These are phyloP conservation scores for Vicia villosa DNA, from an alignment of 306 rosid genomes.

Conservation along the genomic window DNA sequence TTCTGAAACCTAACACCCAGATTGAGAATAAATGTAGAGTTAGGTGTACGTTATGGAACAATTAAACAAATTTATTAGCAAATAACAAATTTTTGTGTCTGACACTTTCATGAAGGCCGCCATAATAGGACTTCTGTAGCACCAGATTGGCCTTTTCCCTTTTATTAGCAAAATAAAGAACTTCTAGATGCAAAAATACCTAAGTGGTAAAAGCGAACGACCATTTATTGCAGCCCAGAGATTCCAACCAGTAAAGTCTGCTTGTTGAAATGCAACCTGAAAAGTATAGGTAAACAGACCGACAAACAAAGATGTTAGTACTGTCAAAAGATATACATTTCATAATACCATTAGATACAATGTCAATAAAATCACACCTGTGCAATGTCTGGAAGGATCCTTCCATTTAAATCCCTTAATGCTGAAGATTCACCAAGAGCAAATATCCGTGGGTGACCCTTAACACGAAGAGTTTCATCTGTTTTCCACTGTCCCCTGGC, in stretches of 20 bases:
- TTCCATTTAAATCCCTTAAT: constrained; percentile 78
- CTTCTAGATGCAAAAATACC: constrained; percentile 48
- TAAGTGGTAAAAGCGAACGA: constrained; percentile 94
- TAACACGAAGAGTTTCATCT: constrained; percentile 97
- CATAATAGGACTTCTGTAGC: not conserved
- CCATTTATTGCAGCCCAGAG: constrained; percentile 95
- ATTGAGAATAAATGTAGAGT: constrained; percentile 11
- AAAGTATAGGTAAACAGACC: constrained; percentile 26
- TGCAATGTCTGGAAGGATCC: constrained; percentile 93
- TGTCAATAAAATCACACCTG: constrained; percentile 53
- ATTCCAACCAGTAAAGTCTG: constrained; percentile 97
- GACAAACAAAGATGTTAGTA: constrained; percentile 26
- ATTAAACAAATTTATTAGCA: not conserved
- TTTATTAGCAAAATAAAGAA: constrained; percentile 14
- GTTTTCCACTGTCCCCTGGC: constrained; percentile 89
- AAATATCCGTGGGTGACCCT: constrained; percentile 97
- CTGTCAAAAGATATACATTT: constrained; percentile 7
- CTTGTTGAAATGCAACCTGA: constrained; percentile 98
- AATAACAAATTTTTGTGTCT: constrained; percentile 8
- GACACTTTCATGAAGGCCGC: not conserved
- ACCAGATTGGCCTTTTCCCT: not conserved
- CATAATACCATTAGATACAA: constrained; percentile 24
- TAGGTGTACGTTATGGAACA: constrained; percentile 9
- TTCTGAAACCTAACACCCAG: constrained; percentile 76
- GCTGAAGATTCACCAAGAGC: constrained; percentile 95